Base-by-base conservation (phyloP, 164 flowering plant species). In the Nymphaea colorata region DNA sequence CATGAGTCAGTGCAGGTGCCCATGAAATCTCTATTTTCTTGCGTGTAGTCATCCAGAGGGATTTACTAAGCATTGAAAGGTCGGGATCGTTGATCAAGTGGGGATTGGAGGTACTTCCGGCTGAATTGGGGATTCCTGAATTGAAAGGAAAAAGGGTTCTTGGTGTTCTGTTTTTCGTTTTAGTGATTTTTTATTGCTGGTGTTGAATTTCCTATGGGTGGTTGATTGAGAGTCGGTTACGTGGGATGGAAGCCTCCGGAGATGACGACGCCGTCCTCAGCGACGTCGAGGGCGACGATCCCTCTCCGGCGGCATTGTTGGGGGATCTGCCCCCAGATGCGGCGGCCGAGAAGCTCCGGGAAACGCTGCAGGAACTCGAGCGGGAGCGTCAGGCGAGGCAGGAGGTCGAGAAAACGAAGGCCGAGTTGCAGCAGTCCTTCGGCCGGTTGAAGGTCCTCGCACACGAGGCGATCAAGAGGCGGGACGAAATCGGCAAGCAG, bases 281-380 rank as follows among this genome's bases (percentile, higher is more conserved):
- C 77, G 96, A 93, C 69, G 87, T 90, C 6, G 98, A 90, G 64
- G 89, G 66, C 7, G 94, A 87, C 17, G 87, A 88, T 69, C 79
- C 86, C 15, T 68, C 72, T 61, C 82, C 91, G 59, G 68, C 83
- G 66, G 71, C 67, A 2, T 68, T 80, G 16, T 10, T 17, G 41
- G 44, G 64, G 44, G 69, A 45, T 60, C 71, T 80, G 2, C 73
- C 82, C 1, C 59, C 69, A 11, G 88, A 83, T 6, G 25, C 86
- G 2, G 79, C 90, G 6, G 72, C 72, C 5, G 98, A 90, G 76
- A 82, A 72, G 53, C 80, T 80, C 61, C 77, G 79, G 18, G 89
- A 85, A 73, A 57, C 87, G 6, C 61, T 83, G 1, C 82, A 74
- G 16, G 94, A 93, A 81, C 84, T 89, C 16, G 96, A 93, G 68